Evolutionary conservation across 23 red algal genomes (phyloP), one percentile per base, ranked within the genome.

Genomic region (Gracilariopsis chorda): DNA sequence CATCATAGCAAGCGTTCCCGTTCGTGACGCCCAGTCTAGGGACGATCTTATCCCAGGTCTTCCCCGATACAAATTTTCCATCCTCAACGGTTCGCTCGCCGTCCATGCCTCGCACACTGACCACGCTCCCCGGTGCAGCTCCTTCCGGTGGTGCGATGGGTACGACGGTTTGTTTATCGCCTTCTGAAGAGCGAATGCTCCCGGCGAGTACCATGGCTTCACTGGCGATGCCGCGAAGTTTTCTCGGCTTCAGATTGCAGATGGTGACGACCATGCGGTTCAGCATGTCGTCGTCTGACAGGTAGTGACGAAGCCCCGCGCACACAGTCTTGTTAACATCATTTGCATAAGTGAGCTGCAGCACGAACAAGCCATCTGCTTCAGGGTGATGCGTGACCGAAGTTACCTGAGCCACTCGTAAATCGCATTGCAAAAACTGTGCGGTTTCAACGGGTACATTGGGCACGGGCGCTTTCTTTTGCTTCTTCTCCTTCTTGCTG

Each of bases 131-230:
- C 35, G 39, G 80, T 11, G 19, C 37, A 35, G 65, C 78, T 10
- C 25, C 71, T 30, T 32, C 37, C 16, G 79, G 80, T 5, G 91
- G 80, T 1, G 39, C 35, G 27, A 86, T 41, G 7, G 69, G 80
- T 20, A 94, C 81, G 14, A 94, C 91, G 7, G 80, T 78, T 37
- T 93, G 80, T 36, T 86, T 86, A 17, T 79, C 91, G 21, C 82
- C 91, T 14, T 49, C 64, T 1, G 44, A 70, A 3, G 79, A 65
- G 20, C 47, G 56, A 51, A 85, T 70, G 27, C 79, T 86, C 16
- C 91, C 91, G 9, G 91, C 91, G 6, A 95, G 62, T 39, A 90
- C 57, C 93, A 95, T 95, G 19, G 72, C 93, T 16, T 90, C 82
- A 61, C 85, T 90, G 4, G 60, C 48, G 35, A 95, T 55, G 43